phyloP scores from a whole-genome alignment of 176 grass and related monocot genomes.

The Eremochloa ophiuroides region DNA sequence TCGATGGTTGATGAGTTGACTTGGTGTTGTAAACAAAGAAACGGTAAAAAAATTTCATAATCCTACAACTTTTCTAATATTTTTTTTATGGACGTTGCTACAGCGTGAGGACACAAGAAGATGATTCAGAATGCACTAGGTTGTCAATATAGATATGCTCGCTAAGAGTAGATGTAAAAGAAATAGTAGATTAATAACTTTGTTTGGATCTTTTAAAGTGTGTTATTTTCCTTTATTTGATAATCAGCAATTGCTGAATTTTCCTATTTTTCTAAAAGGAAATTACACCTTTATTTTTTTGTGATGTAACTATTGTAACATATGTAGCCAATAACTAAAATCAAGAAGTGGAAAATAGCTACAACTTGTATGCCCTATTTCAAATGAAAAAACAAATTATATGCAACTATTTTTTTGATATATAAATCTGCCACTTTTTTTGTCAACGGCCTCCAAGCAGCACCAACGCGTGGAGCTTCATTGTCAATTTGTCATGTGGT shows the following conservation, averaged over 20 bases:
- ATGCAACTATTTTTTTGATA: neutral
- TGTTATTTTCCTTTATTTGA: neutral
- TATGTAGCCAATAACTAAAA: too few species aligned
- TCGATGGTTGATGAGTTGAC: constrained; percentile 8
- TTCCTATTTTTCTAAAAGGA: too few species aligned
- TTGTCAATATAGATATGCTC: neutral
- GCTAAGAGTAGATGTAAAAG: neutral
- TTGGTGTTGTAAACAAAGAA: neutral
- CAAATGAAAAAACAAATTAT: too few species aligned
- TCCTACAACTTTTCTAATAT: neutral
- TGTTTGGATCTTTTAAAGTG: too few species aligned
- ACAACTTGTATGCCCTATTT: neutral
- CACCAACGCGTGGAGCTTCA: neutral
- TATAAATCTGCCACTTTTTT: neutral
- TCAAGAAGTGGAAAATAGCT: too few species aligned
- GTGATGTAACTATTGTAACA: too few species aligned
- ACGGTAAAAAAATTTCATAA: neutral
- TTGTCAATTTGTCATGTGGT: neutral
- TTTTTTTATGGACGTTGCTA: neutral
- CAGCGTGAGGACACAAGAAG: neutral
- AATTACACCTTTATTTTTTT: too few species aligned
- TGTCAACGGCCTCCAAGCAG: neutral
- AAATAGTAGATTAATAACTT: neutral
- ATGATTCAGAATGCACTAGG: neutral
- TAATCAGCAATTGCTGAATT: neutral